Evolutionary conservation across 2,329 filamentous ascomycete species (phyloP).

Genomic region (Dothiorella sarmentorum): DNA sequence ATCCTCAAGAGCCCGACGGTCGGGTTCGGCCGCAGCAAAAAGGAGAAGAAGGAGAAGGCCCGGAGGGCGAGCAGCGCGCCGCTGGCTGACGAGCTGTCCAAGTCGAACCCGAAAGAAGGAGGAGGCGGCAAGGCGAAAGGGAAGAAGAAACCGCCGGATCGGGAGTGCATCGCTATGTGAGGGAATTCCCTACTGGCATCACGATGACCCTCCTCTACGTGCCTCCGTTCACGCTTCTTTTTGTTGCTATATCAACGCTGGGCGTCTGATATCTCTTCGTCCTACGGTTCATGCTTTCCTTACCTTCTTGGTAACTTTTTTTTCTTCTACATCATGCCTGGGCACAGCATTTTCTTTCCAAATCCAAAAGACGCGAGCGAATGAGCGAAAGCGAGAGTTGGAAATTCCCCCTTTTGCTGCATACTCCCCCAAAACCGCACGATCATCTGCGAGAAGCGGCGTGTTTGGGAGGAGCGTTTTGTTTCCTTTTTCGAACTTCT

Average conservation of each 20-base stretch:
- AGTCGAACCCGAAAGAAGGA: slow-evolving; percentile 8
- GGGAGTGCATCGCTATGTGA: slow-evolving; percentile 47
- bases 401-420: too few relatives aligned
- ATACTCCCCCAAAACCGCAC: too few relatives aligned
- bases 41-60: slow-evolving; percentile 31
- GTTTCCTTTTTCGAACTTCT: too few relatives aligned
- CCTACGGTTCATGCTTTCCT: too few relatives aligned
- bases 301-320: too few relatives aligned
- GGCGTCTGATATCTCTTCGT: background rate
- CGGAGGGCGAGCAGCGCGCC: slow-evolving; percentile 22
- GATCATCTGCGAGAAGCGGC: too few relatives aligned
- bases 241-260: background rate
- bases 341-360: too few relatives aligned
- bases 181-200: background rate
- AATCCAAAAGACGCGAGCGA: too few relatives aligned
- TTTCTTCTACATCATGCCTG: too few relatives aligned
- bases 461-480: too few relatives aligned
- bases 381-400: too few relatives aligned
- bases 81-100: slow-evolving; percentile 7
- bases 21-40: slow-evolving; percentile 20
- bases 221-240: background rate
- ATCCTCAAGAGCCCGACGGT: slow-evolving; percentile 27
- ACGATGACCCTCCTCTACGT: background rate
- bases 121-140: slow-evolving; percentile 26
- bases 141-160: slow-evolving; percentile 33